These are phyloP conservation scores for Calvatia gigantea DNA, from an alignment of 768 basidiomycete species.

Conservation along the genomic window DNA sequence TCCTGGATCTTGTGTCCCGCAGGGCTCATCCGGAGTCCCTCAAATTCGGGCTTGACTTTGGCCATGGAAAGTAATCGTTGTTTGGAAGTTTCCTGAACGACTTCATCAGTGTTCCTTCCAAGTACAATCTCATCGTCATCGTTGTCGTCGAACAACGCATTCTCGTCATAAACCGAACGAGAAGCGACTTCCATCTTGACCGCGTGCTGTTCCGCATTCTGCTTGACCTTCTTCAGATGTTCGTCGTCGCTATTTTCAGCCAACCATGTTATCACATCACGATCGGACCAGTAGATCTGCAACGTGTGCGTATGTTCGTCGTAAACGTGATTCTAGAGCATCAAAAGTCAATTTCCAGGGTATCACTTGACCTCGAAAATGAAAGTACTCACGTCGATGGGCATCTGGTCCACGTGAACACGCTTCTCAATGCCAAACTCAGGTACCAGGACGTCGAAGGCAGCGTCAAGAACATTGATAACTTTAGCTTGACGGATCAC, in stretches of 20 bases:
- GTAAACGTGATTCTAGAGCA: slow-evolving; percentile 84
- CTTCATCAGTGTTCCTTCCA: slow-evolving; percentile 45
- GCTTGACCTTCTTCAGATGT: slow-evolving; percentile 91
- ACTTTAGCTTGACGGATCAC: slow-evolving; percentile 95
- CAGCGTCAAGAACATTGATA: slow-evolving; percentile 93
- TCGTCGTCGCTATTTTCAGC: slow-evolving; percentile 96
- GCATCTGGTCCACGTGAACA: slow-evolving; percentile 99
- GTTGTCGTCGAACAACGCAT: slow-evolving; percentile 80
- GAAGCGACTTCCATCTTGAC: slow-evolving; percentile 89
- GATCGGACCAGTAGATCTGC: slow-evolving; percentile 93
- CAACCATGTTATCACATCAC: slow-evolving; percentile 93
- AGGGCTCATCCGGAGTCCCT: slow-evolving; percentile 69
- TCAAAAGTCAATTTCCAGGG: background rate
- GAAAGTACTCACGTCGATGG: slow-evolving; percentile 74
- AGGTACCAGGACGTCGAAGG: slow-evolving; percentile 93
- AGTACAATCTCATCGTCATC: slow-evolving; percentile 83
- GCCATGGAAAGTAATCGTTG: slow-evolving; percentile 77
- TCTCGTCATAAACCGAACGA: slow-evolving; percentile 82
- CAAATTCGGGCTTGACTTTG: slow-evolving; percentile 75
- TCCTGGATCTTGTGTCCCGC: slow-evolving; percentile 95
- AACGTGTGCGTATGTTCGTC: slow-evolving; percentile 93
- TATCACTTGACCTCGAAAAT: background rate
- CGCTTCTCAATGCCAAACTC: slow-evolving; percentile 99
- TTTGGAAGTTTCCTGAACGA: slow-evolving; percentile 53
- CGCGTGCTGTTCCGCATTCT: slow-evolving; percentile 88